Conservation (phyloP, 2,329 filamentous ascomycete species). For the Neoscytalidium dimidiatum region DNA sequence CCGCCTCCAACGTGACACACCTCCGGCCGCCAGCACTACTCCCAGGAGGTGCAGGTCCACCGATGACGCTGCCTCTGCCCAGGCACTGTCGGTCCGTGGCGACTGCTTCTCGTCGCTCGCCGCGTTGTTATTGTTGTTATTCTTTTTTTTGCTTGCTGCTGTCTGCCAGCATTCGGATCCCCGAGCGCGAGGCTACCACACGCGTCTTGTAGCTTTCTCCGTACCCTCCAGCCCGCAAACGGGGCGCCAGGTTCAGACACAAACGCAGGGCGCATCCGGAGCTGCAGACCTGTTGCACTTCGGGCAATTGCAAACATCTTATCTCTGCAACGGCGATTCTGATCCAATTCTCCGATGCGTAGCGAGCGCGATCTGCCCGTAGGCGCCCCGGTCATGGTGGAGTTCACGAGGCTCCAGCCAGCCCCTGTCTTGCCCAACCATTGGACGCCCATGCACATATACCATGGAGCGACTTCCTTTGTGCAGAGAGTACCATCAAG, state of each 20-base stretch:
- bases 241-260: too few species aligned
- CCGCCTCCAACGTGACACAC: constrained; percentile 6
- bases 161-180: not conserved
- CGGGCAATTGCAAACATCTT: not conserved
- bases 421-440: not conserved
- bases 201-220: not conserved
- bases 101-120: not conserved
- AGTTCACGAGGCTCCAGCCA: not conserved
- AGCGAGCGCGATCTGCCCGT: constrained; percentile 1
- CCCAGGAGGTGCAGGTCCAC: constrained; percentile 10
- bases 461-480: not conserved
- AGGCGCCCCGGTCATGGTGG: constrained; percentile 2
- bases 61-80: not conserved
- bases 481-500: not conserved
- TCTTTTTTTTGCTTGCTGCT: not conserved
- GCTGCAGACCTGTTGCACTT: not conserved
- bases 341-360: not conserved
- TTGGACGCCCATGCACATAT: not conserved
- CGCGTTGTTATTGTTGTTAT: too few species aligned
- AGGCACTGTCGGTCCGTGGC: not conserved
- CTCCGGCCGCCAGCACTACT: constrained; percentile 3
- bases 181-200: not conserved
- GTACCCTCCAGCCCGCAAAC: not conserved
- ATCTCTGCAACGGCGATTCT: not conserved
- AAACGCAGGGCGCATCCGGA: not conserved